Evolutionary conservation across 1,284 basidiomycete species (phyloP).

Genomic region (Kwoniella shivajii): DNA sequence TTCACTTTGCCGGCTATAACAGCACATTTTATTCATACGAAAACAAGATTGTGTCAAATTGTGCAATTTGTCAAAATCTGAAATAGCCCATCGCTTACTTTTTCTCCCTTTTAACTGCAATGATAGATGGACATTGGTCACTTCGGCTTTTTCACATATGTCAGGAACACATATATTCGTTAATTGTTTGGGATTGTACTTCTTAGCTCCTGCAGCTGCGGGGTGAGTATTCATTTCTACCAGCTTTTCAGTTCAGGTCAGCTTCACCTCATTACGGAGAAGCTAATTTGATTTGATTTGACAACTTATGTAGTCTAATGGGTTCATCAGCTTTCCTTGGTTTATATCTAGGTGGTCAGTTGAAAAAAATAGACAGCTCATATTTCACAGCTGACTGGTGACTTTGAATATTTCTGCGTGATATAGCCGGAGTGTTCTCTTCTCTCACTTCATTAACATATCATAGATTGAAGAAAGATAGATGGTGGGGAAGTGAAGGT

Average conservation of each 20-base stretch:
- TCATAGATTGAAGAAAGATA: conserved; percentile 55
- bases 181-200: conserved; percentile 59
- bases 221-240: conserved; percentile 30
- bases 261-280: neutral
- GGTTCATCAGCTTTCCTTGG: conserved; percentile 71
- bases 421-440: conserved; percentile 60
- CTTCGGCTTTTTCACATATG: conserved; percentile 71
- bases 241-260: neutral
- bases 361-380: no score
- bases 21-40: no score
- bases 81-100: no score
- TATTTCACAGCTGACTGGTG: neutral
- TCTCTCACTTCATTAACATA: conserved; percentile 65
- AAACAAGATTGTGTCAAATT: no score
- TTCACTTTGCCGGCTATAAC: neutral
- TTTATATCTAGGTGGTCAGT: conserved; percentile 71
- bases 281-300: neutral
- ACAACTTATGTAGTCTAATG: conserved; percentile 55
- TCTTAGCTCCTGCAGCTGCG: conserved; percentile 70
- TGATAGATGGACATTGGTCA: conserved; percentile 78
- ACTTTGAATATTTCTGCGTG: neutral
- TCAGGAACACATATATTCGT: conserved; percentile 67
- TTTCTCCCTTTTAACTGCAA: no score
- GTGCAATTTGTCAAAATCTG: no score
- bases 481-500: conserved; percentile 61